Percentiles rank a stretch among this genome's conserved stretches.
These are phyloP conservation scores for Nicotiana paniculata DNA, from an alignment of 257 asterid species.

Conservation along the genomic window DNA sequence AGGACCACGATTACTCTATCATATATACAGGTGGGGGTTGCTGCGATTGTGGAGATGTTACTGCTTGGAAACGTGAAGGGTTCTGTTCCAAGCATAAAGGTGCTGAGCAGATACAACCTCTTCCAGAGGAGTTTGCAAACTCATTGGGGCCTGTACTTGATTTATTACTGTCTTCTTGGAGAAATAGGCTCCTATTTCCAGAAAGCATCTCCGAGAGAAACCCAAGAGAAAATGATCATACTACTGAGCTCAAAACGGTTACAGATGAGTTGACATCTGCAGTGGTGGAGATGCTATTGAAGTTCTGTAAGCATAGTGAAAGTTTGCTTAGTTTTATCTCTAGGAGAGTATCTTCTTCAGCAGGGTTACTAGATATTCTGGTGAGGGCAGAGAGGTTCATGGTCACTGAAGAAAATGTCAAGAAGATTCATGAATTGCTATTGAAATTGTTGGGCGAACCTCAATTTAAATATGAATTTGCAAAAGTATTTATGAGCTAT, in stretches of 20 bases:
- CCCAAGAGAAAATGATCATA: constrained; percentile 28
- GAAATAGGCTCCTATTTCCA: constrained; percentile 37
- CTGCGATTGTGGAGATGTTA: constrained; percentile 98
- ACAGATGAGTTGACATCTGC: constrained; percentile 62
- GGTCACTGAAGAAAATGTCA: constrained; percentile 31
- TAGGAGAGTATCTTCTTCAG: constrained; percentile 52
- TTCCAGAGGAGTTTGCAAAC: constrained; percentile 51
- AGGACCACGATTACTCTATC: constrained; percentile 87
- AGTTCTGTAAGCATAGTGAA: constrained; percentile 74
- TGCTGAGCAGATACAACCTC: constrained; percentile 80
- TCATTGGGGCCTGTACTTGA: constrained; percentile 80
- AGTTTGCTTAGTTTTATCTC: constrained; percentile 92
- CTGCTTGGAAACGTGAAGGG: constrained; percentile 99
- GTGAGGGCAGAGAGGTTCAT: constrained; percentile 72
- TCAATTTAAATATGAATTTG: constrained; percentile 77
- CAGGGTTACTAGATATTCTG: constrained; percentile 68
- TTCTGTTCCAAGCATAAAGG: constrained; percentile 96
- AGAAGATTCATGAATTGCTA: constrained; percentile 79
- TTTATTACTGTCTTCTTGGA: constrained; percentile 61
- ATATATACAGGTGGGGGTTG: constrained; percentile 96
- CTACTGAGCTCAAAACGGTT: constrained; percentile 31
- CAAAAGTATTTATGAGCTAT: constrained; percentile 74
- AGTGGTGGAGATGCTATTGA: constrained; percentile 76
- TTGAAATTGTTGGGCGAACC: constrained; percentile 91
- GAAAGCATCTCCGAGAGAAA: constrained; percentile 30